These are phyloP conservation scores for Penstemon newberryi DNA, from an alignment of 257 asterid genomes.

Conservation along the genomic window DNA sequence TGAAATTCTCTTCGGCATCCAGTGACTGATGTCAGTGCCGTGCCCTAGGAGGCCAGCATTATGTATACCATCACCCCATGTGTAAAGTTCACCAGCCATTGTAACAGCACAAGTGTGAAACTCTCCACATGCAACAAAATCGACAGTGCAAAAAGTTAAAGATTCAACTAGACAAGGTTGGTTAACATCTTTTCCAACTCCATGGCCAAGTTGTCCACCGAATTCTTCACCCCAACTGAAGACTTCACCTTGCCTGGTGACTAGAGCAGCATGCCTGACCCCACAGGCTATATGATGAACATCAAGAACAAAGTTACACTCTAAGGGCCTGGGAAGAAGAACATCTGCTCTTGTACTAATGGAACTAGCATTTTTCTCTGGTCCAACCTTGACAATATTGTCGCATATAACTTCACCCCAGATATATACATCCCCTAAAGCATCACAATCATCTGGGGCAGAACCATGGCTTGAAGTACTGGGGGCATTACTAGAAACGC, in stretches of 20 bases:
- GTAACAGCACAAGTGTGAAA: constrained; percentile 88
- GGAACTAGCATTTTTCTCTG: constrained; percentile 67
- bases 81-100: constrained; percentile 75
- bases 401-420: constrained; percentile 97
- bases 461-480: constrained; percentile 98
- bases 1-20: constrained; percentile 90
- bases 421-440: constrained; percentile 81
- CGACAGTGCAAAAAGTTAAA: constrained; percentile 57
- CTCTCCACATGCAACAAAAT: constrained; percentile 91
- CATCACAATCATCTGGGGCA: constrained; percentile 90
- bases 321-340: constrained; percentile 80
- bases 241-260: constrained; percentile 86
- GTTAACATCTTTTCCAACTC: constrained; percentile 65
- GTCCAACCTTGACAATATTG: constrained; percentile 67
- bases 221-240: constrained; percentile 98
- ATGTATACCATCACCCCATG: constrained; percentile 98
- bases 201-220: constrained; percentile 97
- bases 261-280: constrained; percentile 79
- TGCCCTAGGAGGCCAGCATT: constrained; percentile 89
- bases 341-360: constrained; percentile 67
- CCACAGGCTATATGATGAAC: constrained; percentile 94
- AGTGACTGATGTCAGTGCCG: constrained; percentile 75
- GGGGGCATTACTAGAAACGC: constrained; percentile 84
- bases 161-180: constrained; percentile 78
- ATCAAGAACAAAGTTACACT: constrained; percentile 77